Base-by-base conservation (phyloP, 495 filamentous ascomycete genomes). In the Cenococcum geophilum region DNA sequence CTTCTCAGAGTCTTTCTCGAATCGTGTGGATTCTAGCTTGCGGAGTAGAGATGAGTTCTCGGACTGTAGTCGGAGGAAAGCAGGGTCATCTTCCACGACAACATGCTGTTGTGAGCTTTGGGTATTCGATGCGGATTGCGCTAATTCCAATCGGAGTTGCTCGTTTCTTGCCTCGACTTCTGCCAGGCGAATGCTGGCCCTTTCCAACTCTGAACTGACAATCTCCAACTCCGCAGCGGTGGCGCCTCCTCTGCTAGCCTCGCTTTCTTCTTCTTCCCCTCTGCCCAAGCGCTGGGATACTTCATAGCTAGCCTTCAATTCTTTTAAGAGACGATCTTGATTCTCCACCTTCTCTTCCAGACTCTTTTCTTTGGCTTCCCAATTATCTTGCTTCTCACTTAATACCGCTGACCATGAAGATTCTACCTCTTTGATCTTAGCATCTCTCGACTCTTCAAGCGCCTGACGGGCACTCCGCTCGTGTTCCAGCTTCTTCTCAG, bases 91-190 rank as follows among this genome's bases (percentile, higher is more conserved):
- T 72, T 98, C 91, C 35, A 76, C 65, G 23, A 64, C 57, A 12
- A 64, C 57, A 37, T 71, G 68, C 50, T 70, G 55, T 12, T 79
- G 75, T 61, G 86, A 83, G 22, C 80, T 73, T 54, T 86, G 80
- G 4, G 85, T 76, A 62, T 89, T 84, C 9, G 92, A 91, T 45
- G 88, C 89, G 9, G 88, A 83, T 67, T 96, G 90, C 52, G 91
- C 92, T 62, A 99, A 80, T 68, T 97, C 90, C 42, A 97, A 73
- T 45, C 90, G 83, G 60, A 99, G 72, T 68, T 96, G 91, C 72
- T 99, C 93, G 68, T 99, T 99, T 54, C 92, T 83, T 25, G 89
- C 88, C 74, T 97, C 92, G 32, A 96, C 84, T 63, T 99, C 92
- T 32, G 91, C 92, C 42, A 97, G 78, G 45, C 95, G 78, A 34